Base-by-base conservation (phyloP, 345 rosid genomes). In the Arabis alpina region DNA sequence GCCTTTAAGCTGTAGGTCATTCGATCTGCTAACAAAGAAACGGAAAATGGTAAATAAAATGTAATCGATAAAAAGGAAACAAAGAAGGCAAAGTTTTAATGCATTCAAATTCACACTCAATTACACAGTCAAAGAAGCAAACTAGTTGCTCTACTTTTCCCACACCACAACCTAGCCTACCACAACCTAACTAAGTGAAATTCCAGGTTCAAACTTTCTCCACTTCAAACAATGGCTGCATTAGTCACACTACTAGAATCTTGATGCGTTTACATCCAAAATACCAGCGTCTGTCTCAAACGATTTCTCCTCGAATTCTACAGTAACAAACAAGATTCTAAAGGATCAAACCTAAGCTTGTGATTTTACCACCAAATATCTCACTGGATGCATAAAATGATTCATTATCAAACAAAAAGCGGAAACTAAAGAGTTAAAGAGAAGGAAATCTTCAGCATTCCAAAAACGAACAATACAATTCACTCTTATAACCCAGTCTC, bases 1-100 rank as follows among this genome's bases (percentile, higher is more conserved):
- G 42, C 69, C 52, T 58, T 62, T 61, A 68, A 76, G 91, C 82
- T 76, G 78, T 82, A 80, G 82, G 73, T 87, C 87, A 81, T 79
- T 73, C 56, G 85, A 82, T 84, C 85, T 80, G 77, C 64, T 13
- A 61, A 55, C 67, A 76, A 51, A 72, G 45, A 80, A 28, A 59
- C 30, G 34, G 34, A 12, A 71, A 39, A 61, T 27, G 49, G 59
- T 54, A 61, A 28, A 34, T 44, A 15, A 67, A 28, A 54, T 2
- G 5, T 47, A 44, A 10, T 42, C 19, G 5, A 8, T 42, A 23
- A 32, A 52, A 58, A 5, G 66, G 39, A 73, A 51, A 68, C 54
- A 52, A 10, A 44, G 44, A 60, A 43, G 52, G 50, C 16, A 9
- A 39, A 61, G 4, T 3, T 54, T 30, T 49, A 36, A 16, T 40